These are phyloP conservation scores for Daldinia sp. DNA, from an alignment of 2,329 filamentous ascomycete species.

Conservation along the genomic window DNA sequence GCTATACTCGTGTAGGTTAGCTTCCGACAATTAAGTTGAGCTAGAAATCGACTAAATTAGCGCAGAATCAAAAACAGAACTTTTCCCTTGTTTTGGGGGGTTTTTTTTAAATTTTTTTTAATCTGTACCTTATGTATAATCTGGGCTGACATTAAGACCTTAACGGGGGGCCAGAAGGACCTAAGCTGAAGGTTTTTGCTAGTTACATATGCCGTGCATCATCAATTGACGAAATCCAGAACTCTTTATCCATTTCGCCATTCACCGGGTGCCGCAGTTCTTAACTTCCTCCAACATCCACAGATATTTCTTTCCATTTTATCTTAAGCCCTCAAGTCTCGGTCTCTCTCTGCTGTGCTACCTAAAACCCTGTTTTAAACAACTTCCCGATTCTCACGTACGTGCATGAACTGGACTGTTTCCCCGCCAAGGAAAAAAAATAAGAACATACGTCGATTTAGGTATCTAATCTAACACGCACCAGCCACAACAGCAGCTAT, in stretches of 20 bases:
- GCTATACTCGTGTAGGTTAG: constrained; percentile 5
- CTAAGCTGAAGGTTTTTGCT: not conserved
- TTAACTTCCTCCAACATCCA: not conserved
- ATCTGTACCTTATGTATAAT: no score
- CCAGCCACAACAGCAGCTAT: constrained; percentile 13
- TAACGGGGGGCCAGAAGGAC: constrained; percentile 2
- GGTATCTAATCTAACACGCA: not conserved
- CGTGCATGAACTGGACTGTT: not conserved
- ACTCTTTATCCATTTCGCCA: not conserved
- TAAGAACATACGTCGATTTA: not conserved
- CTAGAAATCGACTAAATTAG: constrained; percentile 15
- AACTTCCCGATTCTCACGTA: constrained; percentile 17
- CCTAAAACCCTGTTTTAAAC: not conserved
- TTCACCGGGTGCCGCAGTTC: not conserved
- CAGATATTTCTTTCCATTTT: not conserved
- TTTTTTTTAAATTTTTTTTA: no score
- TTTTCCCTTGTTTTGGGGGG: constrained; percentile 21
- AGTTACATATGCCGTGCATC: constrained; percentile 2
- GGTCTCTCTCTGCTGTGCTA: constrained; percentile 12
- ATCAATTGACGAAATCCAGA: not conserved
- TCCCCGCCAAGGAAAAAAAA: not conserved
- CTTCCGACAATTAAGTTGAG: constrained; percentile 5
- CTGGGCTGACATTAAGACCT: constrained; percentile 16
- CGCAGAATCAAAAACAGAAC: constrained; percentile 11
- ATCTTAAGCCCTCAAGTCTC: not conserved